A percentile compares a stretch with the other conserved stretches of the same genome.
Conservation (phyloP, 2,329 filamentous ascomycete species). For the Neopestalotiopsis clavispora region DNA sequence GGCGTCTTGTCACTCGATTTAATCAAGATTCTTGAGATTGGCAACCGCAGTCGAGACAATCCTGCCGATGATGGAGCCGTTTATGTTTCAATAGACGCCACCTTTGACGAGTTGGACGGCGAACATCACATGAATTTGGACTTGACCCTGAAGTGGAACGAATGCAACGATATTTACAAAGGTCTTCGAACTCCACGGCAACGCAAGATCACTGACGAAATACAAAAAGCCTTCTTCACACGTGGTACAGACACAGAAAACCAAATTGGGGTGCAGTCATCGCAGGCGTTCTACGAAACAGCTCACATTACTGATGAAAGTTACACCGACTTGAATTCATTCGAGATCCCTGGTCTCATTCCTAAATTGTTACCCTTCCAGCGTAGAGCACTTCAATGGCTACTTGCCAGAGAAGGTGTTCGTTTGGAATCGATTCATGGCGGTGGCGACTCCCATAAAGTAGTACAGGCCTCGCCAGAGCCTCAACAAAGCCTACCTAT, state of each 20-base stretch:
- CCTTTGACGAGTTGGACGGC: slow-evolving; percentile 32
- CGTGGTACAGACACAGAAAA: slow-evolving; percentile 3
- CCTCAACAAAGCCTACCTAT: slow-evolving; percentile 35
- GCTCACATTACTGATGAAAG: slow-evolving; percentile 64
- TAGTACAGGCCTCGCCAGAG: slow-evolving; percentile 31
- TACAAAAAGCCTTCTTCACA: slow-evolving; percentile 43
- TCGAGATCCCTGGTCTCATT: slow-evolving; percentile 49
- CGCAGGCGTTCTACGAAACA: slow-evolving; percentile 70
- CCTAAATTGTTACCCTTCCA: slow-evolving; percentile 74
- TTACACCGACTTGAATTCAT: slow-evolving; percentile 40
- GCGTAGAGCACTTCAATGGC: slow-evolving; percentile 71
- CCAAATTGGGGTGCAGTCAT: slow-evolving; percentile 40
- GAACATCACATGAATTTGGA: slow-evolving; percentile 36
- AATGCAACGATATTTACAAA: slow-evolving; percentile 38
- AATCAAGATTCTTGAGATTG: slow-evolving; percentile 16
- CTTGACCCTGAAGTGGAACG: slow-evolving; percentile 49
- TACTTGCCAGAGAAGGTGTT: slow-evolving; percentile 69
- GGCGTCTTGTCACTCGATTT: neutral
- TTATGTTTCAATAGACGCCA: slow-evolving; percentile 39
- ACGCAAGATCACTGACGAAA: slow-evolving; percentile 36
- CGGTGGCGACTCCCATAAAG: slow-evolving; percentile 18
- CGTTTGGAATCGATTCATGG: slow-evolving; percentile 33
- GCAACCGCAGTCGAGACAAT: slow-evolving; percentile 10
- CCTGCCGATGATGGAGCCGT: slow-evolving; percentile 30
- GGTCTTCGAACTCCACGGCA: slow-evolving; percentile 34